phyloP scores from a whole-genome alignment of 441 rosid genomes.

The Euphorbia corollata region DNA sequence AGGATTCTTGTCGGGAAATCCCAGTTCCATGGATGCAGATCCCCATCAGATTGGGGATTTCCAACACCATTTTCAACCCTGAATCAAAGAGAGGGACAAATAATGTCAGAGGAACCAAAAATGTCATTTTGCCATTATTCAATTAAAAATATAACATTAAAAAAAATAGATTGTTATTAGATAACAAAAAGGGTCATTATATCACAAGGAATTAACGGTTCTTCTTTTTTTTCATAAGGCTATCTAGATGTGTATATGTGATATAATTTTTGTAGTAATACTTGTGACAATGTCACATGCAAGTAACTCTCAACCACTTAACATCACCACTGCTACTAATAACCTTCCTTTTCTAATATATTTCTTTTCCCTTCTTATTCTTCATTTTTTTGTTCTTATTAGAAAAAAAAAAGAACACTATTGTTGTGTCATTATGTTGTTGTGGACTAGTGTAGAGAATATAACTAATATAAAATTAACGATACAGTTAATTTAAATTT shows the following conservation, averaged over 20 bases:
- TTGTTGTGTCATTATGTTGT: not conserved
- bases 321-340: not conserved
- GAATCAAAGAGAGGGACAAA: too few relatives aligned
- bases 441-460: not conserved
- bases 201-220: constrained; percentile 27
- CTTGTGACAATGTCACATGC: constrained; percentile 38
- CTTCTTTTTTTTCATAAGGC: too few relatives aligned
- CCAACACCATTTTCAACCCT: too few relatives aligned
- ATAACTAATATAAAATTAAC: too few relatives aligned
- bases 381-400: not conserved
- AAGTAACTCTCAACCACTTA: not conserved
- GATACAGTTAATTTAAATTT: too few relatives aligned
- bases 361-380: not conserved
- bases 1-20: too few relatives aligned
- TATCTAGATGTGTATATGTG: not conserved
- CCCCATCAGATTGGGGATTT: too few relatives aligned
- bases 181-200: constrained; percentile 18
- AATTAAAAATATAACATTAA: not conserved
- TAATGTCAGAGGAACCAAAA: too few relatives aligned
- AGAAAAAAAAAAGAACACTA: too few relatives aligned
- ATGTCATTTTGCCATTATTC: too few relatives aligned
- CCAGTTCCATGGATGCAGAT: too few relatives aligned
- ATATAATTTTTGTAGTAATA: constrained; percentile 12
- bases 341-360: not conserved
- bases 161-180: constrained; percentile 17